These are phyloP conservation scores for Sherardia arvensis DNA, from an alignment of 257 asterid genomes.

Conservation along the genomic window DNA sequence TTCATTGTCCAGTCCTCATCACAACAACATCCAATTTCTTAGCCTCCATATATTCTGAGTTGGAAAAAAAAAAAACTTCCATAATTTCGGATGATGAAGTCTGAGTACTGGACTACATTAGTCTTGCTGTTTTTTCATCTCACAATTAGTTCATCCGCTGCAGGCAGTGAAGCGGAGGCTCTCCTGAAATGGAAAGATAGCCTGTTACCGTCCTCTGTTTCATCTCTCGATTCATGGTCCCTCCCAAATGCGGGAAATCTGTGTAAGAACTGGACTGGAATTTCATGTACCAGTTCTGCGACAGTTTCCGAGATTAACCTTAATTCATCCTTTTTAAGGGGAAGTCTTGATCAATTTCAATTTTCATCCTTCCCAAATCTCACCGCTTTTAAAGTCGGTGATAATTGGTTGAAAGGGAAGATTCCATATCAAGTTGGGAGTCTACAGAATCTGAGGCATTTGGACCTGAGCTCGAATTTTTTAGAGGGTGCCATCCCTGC, in stretches of 20 bases:
- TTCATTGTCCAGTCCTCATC: too few species aligned
- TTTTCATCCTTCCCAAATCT: slow-evolving; percentile 39
- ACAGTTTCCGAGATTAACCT: slow-evolving; percentile 35
- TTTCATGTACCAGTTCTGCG: not conserved
- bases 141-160: slow-evolving; percentile 23
- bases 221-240: slow-evolving; percentile 10
- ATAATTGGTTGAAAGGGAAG: slow-evolving; percentile 4
- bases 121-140: slow-evolving; percentile 21
- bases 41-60: too few species aligned
- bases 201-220: slow-evolving; percentile 14
- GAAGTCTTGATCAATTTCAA: slow-evolving; percentile 33
- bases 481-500: slow-evolving; percentile 36
- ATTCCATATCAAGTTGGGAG: too few species aligned
- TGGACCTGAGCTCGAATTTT: slow-evolving; percentile 9
- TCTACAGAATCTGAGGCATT: too few species aligned
- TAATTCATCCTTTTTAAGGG: slow-evolving; percentile 24
- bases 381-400: slow-evolving; percentile 33
- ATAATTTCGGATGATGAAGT: too few species aligned
- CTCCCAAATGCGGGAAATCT: not conserved
- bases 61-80: too few species aligned
- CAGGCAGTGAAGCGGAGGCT: slow-evolving; percentile 50
- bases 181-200: slow-evolving; percentile 51
- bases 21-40: too few species aligned
- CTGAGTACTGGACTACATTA: too few species aligned
- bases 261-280: not conserved